These are phyloP conservation scores for Fusarium ambrosium DNA, from an alignment of 2,329 filamentous ascomycete genomes.

Conservation along the genomic window DNA sequence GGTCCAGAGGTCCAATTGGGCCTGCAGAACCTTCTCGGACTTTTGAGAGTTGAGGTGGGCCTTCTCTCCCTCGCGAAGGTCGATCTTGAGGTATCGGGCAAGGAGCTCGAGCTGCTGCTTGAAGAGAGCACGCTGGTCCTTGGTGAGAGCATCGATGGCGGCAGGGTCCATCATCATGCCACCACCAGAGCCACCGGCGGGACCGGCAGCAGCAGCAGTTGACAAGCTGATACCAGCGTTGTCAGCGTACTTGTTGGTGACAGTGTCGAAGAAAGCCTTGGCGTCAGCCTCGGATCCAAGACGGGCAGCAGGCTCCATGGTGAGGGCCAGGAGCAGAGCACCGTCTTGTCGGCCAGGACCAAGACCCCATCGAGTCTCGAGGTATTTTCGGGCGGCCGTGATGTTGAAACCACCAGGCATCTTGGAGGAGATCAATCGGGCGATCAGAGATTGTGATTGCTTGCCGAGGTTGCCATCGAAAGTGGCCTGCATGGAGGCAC, in stretches of 20 bases:
- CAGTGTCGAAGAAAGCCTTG: constrained; percentile 91
- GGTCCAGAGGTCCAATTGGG: constrained; percentile 94
- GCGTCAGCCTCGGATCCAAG: constrained; percentile 91
- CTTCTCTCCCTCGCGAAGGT: constrained; percentile 96
- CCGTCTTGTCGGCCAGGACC: constrained; percentile 90
- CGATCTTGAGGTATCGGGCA: constrained; percentile 96
- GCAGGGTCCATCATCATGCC: constrained; percentile 99
- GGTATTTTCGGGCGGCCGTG: constrained; percentile 92
- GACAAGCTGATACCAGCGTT: constrained; percentile 87
- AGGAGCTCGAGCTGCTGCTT: constrained; percentile 98
- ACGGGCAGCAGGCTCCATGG: constrained; percentile 91
- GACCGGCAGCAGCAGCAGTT: constrained; percentile 79
- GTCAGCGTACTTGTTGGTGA: constrained; percentile 89
- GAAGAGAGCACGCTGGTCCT: constrained; percentile 95
- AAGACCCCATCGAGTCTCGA: constrained; percentile 94
- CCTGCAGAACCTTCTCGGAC: constrained; percentile 88
- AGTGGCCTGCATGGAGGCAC: constrained; percentile 96
- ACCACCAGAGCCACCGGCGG: constrained; percentile 76
- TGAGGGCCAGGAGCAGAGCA: constrained; percentile 87
- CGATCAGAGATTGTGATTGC: constrained; percentile 92
- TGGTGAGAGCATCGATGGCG: constrained; percentile 95
- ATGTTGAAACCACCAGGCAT: constrained; percentile 99
- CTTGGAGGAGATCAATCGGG: constrained; percentile 96
- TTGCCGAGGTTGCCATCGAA: constrained; percentile 99
- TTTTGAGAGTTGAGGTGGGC: constrained; percentile 87